These are phyloP conservation scores for Chaetoceros muelleri DNA, from an alignment of 108 stramenopile genomes.

Conservation along the genomic window DNA sequence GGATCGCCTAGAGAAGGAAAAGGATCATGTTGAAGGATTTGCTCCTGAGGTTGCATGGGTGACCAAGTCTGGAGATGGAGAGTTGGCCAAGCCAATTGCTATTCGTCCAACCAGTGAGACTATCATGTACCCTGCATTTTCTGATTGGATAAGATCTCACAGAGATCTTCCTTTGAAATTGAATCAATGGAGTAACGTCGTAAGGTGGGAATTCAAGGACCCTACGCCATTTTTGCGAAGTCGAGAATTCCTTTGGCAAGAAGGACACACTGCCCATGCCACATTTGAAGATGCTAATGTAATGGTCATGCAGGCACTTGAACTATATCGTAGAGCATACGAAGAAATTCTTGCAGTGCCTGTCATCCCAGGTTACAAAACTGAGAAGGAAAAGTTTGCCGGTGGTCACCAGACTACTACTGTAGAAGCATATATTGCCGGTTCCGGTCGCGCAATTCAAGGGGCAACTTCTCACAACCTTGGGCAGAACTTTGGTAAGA, in stretches of 20 bases:
- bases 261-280: slow-evolving; percentile 99
- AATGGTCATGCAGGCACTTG: slow-evolving; percentile 94
- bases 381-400: slow-evolving; percentile 97
- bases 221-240: slow-evolving; percentile 97
- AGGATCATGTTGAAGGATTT: slow-evolving; percentile 99
- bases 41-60: slow-evolving; percentile 99
- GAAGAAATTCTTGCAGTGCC: slow-evolving; percentile 98
- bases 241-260: slow-evolving; percentile 99
- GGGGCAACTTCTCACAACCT: slow-evolving; percentile 97
- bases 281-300: slow-evolving; percentile 90
- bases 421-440: slow-evolving; percentile 97
- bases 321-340: slow-evolving; percentile 92
- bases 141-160: slow-evolving; percentile 91
- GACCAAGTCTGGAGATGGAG: slow-evolving; percentile 80
- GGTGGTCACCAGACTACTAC: slow-evolving; percentile 96
- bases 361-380: slow-evolving; percentile 97
- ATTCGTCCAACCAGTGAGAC: slow-evolving; percentile 97
- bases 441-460: slow-evolving; percentile 97
- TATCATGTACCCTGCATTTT: slow-evolving; percentile 98
- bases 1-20: slow-evolving; percentile 90
- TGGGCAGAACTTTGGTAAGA: slow-evolving; percentile 99
- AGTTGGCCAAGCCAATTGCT: slow-evolving; percentile 93
- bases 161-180: slow-evolving; percentile 95
- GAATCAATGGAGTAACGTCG: slow-evolving; percentile 99
- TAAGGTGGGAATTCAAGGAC: slow-evolving; percentile 99